These are phyloP conservation scores for Phaeolepiota aurea DNA, from an alignment of 768 basidiomycete genomes.

Conservation along the genomic window DNA sequence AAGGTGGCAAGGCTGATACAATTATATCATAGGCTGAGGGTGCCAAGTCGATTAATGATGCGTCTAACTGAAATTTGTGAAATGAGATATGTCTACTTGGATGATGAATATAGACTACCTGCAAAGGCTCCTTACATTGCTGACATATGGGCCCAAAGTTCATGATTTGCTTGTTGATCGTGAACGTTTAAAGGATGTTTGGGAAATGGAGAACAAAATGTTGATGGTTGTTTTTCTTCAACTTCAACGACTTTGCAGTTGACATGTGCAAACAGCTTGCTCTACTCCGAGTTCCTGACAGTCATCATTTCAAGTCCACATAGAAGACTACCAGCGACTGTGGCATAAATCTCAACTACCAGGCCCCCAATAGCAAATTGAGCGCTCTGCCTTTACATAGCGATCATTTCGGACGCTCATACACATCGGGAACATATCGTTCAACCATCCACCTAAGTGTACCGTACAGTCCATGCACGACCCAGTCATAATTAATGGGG, in stretches of 20 bases:
- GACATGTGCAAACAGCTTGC: no score
- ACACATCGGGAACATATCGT: no score
- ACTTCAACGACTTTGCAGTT: not conserved
- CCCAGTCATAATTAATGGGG: not conserved
- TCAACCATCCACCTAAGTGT: no score
- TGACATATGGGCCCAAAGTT: slow-evolving; percentile 57
- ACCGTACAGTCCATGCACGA: no score
- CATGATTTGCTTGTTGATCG: slow-evolving; percentile 18
- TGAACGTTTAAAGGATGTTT: no score
- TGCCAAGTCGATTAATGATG: slow-evolving; percentile 81
- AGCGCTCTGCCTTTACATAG: no score
- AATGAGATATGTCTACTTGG: not conserved
- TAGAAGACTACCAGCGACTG: no score
- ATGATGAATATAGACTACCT: slow-evolving; percentile 32
- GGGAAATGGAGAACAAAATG: not conserved
- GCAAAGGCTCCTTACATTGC: slow-evolving; percentile 87
- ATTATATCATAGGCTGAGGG: slow-evolving; percentile 87
- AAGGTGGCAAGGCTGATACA: slow-evolving; percentile 54
- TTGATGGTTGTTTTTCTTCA: not conserved
- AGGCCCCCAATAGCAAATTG: no score
- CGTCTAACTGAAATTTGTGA: slow-evolving; percentile 54
- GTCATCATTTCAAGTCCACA: no score
- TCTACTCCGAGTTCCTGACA: no score
- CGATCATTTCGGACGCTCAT: no score
- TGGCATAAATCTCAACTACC: no score